A percentile compares a stretch with the other conserved stretches of the same genome.
phyloP scores from a whole-genome alignment of 768 basidiomycete genomes.

The Hericium rajendrae region DNA sequence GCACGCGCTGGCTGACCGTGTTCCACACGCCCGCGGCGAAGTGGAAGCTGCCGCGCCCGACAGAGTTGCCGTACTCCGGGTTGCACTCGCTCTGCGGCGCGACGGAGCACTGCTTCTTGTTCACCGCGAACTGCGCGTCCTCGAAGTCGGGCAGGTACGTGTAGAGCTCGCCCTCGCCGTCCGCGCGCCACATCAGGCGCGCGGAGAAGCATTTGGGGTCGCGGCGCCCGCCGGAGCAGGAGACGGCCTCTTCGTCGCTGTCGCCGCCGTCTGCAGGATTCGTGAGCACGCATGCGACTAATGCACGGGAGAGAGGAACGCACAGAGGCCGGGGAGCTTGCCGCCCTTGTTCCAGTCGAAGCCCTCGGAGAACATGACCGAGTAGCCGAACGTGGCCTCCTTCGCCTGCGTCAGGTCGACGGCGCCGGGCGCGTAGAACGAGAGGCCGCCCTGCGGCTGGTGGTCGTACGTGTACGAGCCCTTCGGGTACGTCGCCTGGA shows the following conservation, averaged over 20 bases:
- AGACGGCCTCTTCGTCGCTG: slow-evolving; percentile 32
- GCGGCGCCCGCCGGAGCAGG: slow-evolving; percentile 60
- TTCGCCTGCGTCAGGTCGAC: slow-evolving; percentile 51
- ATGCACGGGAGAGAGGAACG: slow-evolving; percentile 16
- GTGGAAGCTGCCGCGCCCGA: slow-evolving; percentile 57
- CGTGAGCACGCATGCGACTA: neutral
- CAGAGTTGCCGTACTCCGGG: slow-evolving; percentile 50
- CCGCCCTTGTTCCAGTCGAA: slow-evolving; percentile 63
- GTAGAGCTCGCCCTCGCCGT: slow-evolving; percentile 58
- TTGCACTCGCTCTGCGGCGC: slow-evolving; percentile 42
- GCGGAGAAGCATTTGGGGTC: slow-evolving; percentile 48
- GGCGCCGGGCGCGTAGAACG: slow-evolving; percentile 59
- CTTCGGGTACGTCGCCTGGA: slow-evolving; percentile 22
- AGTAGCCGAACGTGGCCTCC: slow-evolving; percentile 55
- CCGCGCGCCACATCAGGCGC: slow-evolving; percentile 60
- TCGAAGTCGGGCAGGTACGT: slow-evolving; percentile 50
- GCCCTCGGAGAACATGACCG: slow-evolving; percentile 50
- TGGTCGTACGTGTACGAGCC: slow-evolving; percentile 47
- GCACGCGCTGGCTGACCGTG: slow-evolving; percentile 52
- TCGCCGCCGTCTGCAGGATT: slow-evolving; percentile 43
- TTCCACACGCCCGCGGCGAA: slow-evolving; percentile 58
- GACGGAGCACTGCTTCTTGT: slow-evolving; percentile 38
- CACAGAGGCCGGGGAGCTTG: slow-evolving; percentile 66
- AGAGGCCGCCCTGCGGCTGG: slow-evolving; percentile 46
- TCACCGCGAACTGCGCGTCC: slow-evolving; percentile 30